These are phyloP conservation scores for Camellia japonica DNA, from an alignment of 148 eudicot species.

Conservation along the genomic window DNA sequence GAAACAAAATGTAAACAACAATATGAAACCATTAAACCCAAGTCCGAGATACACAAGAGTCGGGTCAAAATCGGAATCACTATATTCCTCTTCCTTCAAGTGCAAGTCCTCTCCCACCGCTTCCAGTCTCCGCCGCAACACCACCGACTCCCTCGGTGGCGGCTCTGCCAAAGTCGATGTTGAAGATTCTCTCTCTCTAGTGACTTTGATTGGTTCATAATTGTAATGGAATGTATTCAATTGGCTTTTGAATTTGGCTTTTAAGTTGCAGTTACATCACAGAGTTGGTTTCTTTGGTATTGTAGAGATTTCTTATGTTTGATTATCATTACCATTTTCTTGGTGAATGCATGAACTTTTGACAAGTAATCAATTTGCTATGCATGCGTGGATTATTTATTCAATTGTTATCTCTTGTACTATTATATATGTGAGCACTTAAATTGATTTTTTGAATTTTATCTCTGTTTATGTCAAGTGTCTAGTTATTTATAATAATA, in stretches of 20 bases:
- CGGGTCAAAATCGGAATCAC: no score
- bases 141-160: slow-evolving; percentile 15
- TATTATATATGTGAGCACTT: no score
- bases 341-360: background rate
- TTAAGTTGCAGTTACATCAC: background rate
- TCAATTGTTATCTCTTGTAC: no score
- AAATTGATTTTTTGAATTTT: no score
- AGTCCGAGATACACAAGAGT: no score
- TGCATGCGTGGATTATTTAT: background rate
- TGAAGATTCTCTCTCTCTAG: slow-evolving; percentile 32
- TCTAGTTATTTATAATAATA: no score
- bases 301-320: background rate
- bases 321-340: background rate
- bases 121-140: slow-evolving; percentile 53
- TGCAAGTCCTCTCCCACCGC: slow-evolving; percentile 41
- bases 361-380: background rate
- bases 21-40: no score
- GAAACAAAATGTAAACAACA: no score
- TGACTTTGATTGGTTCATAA: background rate
- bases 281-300: background rate
- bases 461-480: no score
- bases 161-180: slow-evolving; percentile 34
- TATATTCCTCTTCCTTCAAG: slow-evolving; percentile 38
- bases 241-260: background rate
- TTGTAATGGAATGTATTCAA: background rate